Base-by-base conservation (phyloP, 2,329 filamentous ascomycete genomes). In the Dothiorella sarmentorum region DNA sequence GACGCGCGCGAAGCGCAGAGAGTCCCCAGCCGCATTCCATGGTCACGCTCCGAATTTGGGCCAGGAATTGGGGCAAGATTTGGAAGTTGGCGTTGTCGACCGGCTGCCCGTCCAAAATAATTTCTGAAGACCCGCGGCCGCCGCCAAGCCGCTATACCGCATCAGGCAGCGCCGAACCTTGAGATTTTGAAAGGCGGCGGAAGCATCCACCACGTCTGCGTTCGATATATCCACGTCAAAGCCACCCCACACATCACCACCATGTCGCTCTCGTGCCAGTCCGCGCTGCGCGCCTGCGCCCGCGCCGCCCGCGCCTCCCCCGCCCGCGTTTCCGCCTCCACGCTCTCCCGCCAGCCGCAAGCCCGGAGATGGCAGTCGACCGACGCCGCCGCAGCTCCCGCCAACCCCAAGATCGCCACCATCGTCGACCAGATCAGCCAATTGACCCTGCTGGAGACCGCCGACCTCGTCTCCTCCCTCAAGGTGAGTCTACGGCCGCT, bases 341-440 rank as follows among this genome's bases (percentile, higher is more conserved):
- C 66, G 33, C 42, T 67, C 62, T 63, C 69, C 70, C 71, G 71
- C 62, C 71, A 70, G 53, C 67, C 66, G 64, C 67, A 68, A 63
- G 67, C 85, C 72, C 85, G 89, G 78, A 86, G 94, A 84, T 92
- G 90, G 88, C 89, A 94, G 77, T 93, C 91, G 63, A 92, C 91
- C 67, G 89, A 92, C 68, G 85, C 82, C 58, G 71, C 85, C 59
- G 80, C 81, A 58, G 71, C 74, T 59, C 74, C 83, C 68, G 76
- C 80, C 62, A 96, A 90, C 78, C 91, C 94, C 63, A 99, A 99
- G 84, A 96, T 99, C 69, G 77, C 87, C 67, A 85, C 84, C 61
- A 99, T 99, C 71, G 94, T 99, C 71, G 92, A 99, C 75, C 92
- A 99, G 78, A 99, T 99, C 76, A 96, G 93, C 78, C 87, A 94